These are phyloP conservation scores for Podaxis sp. DNA, from an alignment of 768 basidiomycete genomes.

Conservation along the genomic window DNA sequence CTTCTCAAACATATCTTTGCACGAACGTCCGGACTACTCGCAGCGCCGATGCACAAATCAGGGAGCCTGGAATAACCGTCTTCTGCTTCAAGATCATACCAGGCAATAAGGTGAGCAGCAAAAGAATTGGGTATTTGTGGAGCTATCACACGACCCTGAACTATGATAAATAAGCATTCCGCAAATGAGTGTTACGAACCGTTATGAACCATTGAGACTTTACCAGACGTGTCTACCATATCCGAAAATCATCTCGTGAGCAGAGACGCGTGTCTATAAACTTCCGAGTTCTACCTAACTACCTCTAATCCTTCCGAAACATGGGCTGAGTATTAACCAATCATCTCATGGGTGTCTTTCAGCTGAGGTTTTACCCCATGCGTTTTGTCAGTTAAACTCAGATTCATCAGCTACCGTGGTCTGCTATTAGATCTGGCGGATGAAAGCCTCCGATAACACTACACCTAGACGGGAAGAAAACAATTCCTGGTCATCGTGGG, in stretches of 20 bases:
- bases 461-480: not conserved
- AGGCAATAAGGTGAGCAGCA: not conserved
- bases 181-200: not conserved
- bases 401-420: not conserved
- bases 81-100: not conserved
- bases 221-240: not conserved
- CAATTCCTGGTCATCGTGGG: not conserved
- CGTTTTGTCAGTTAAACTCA: too few species aligned
- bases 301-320: too few species aligned
- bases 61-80: not conserved
- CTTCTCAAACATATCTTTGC: not conserved
- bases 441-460: not conserved
- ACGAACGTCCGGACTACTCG: not conserved
- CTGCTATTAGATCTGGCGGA: not conserved
- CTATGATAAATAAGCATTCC: not conserved
- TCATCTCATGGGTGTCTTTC: too few species aligned
- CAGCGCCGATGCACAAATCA: not conserved
- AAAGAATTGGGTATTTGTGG: not conserved
- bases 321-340: too few species aligned
- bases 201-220: too few species aligned
- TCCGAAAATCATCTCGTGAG: not conserved
- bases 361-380: too few species aligned
- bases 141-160: not conserved
- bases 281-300: not conserved
- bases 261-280: not conserved